Base-by-base conservation (phyloP, 73 alveolate species). In the Paramecium sexaurelia region DNA sequence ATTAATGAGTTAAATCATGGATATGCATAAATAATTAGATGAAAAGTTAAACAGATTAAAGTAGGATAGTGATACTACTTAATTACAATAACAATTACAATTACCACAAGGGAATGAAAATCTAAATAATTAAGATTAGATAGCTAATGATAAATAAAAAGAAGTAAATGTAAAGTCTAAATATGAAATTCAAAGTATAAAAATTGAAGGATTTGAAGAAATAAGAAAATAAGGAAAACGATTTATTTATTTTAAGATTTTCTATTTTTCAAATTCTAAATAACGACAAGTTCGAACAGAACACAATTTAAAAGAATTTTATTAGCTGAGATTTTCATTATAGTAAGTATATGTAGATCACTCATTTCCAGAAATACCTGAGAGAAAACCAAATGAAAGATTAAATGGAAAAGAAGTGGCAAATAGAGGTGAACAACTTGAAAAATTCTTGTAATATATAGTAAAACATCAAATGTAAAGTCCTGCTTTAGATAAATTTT, bases 161-260 rank as follows among this genome's bases (percentile, higher is more conserved):
- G 57, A 35, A 15, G 19, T 10, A 9, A 71, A 13, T 71, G 19
- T 2, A 7, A 11, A 61, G 7, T 19, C 27, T 10, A 61, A 61
- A 61, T 61, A 61, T 61, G 83, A 61, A 61, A 40, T 71, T 8
- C 29, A 33, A 7, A 71, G 33, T 13, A 71, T 71, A 3, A 71
- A 37, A 17, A 37, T 71, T n/a, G 55, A 35, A 33, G 86, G 86
- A 71, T 71, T 71, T 36, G 37, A 71, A 40, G 86, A 71, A 37
- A 71, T 71, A 33, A 71, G 35, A 20, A 71, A 71, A 71, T 33
- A 71, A 71, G 56, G 86, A 71, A 71, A 37, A 71, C 32, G 86
- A 71, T 71, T 15, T 17, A 71, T 71, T 7, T 71, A 35, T 71
- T 71, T 35, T 71, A 35, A 71, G 17, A 71, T 71, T 11, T 32